Conservation (phyloP, 257 asterid species). For the Pogostemon cablin region DNA sequence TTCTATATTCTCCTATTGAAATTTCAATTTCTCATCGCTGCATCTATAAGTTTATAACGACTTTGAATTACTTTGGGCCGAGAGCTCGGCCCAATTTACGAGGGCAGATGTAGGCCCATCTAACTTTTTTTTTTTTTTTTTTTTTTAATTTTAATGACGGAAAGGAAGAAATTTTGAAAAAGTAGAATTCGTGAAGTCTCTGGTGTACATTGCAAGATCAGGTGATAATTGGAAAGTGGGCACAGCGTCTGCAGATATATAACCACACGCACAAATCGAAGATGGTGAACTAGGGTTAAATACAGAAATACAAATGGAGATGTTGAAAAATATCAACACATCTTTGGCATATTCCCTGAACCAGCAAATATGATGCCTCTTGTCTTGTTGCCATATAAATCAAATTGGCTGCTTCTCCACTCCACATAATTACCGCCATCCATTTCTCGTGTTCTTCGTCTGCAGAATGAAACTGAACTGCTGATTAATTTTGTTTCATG, state of each 20-base stretch:
- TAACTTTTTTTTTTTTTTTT: too few species aligned
- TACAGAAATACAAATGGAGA: conserved; percentile 1
- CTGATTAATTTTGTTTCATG: conserved; percentile 40
- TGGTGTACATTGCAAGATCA: neutral
- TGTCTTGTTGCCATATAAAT: neutral
- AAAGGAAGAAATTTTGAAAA: neutral
- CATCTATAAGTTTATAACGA: neutral
- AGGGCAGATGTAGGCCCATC: too few species aligned
- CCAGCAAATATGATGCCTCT: conserved; percentile 27
- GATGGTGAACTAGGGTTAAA: neutral
- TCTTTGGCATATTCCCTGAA: conserved; percentile 36
- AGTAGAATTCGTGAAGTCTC: conserved; percentile 21
- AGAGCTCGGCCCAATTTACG: too few species aligned
- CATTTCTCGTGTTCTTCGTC: neutral
- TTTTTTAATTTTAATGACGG: too few species aligned
- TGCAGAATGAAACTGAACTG: conserved; percentile 34
- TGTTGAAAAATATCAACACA: neutral
- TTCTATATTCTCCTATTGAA: conserved; percentile 2
- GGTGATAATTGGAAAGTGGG: neutral
- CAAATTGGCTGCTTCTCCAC: neutral
- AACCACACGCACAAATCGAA: neutral
- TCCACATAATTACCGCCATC: neutral
- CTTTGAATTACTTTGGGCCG: conserved; percentile 5
- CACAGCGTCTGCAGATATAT: neutral
- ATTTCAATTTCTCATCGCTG: conserved; percentile 18